Base-by-base conservation (phyloP, 2,329 filamentous ascomycete genomes). In the Aschersonia sp. region DNA sequence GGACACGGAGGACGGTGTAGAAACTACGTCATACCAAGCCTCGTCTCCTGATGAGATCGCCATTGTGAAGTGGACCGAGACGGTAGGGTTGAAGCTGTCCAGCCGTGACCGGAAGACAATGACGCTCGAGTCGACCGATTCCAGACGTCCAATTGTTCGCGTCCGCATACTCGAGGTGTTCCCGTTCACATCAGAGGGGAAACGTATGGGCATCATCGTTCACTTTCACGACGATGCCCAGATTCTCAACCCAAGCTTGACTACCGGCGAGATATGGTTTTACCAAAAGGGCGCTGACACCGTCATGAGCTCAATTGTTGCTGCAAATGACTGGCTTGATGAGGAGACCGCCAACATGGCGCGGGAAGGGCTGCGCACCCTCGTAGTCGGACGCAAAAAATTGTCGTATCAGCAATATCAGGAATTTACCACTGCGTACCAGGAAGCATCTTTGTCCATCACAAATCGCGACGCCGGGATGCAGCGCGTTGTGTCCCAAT, bases 261-360 rank as follows among this genome's bases (percentile, higher is more conserved):
- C 73, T 9, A 72, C 73, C 44, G 81, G 85, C 10, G 91, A 97
- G 59, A 91, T 97, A 31, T 96, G 91, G 85, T 98, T 98, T 67
- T 97, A 91, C 60, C 89, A 98, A 59, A 98, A 98, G 65, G 92
- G 92, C 51, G 94, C 92, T 3, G 94, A 98, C 62, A 97, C 92
- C 0, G 91, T 98, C 53, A 98, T 98, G 94, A 79, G 83, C n/a
- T 77, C 83, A 3, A 97, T 98, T 54, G 92, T 98, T 38, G 87
- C 85, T 5, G 80, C 89, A 20, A 98, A 97, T 59, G 92, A 98
- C 68, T 98, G 92, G 94, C 79, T 98, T 0, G 92, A 98, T 55
- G 92, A 98, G 64, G 92, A 98, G 64, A 97, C 92, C 0, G 87
- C 88, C n/a, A 98, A 98, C 62, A 98, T 98, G 94, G 94, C 94